Conservation (phyloP, 176 grass and related monocot species). For the Otatea glauca region DNA sequence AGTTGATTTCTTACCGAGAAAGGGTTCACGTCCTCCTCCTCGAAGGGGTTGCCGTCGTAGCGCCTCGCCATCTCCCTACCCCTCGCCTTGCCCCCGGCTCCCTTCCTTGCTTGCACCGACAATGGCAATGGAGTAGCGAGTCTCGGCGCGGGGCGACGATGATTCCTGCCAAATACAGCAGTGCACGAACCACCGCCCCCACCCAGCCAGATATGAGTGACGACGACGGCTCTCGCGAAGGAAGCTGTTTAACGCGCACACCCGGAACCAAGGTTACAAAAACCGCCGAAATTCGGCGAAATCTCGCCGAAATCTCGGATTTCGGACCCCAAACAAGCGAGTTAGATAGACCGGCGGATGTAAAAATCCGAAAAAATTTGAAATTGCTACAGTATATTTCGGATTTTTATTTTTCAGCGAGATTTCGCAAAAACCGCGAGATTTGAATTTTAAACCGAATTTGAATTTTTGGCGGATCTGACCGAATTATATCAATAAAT, state of each 20-base stretch:
- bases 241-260: constrained; percentile 36
- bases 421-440: no score
- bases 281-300: no score
- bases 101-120: constrained; percentile 29
- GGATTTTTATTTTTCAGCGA: no score
- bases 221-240: constrained; percentile 17
- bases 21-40: constrained; percentile 94
- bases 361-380: no score
- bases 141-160: not conserved
- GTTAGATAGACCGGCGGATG: no score
- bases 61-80: constrained; percentile 64
- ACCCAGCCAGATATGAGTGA: constrained; percentile 30
- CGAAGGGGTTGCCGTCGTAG: constrained; percentile 92
- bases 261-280: not conserved
- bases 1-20: constrained; percentile 69
- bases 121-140: constrained; percentile 38
- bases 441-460: no score
- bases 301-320: no score
- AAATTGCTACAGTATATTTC: no score
- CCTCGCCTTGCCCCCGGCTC: not conserved
- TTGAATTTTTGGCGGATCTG: no score
- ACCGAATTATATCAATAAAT: no score
- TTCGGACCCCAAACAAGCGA: no score
- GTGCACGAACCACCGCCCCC: not conserved
- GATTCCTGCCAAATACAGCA: constrained; percentile 34